Conservation (phyloP, 2,329 filamentous ascomycete species). For the Calonectria hawksworthii region DNA sequence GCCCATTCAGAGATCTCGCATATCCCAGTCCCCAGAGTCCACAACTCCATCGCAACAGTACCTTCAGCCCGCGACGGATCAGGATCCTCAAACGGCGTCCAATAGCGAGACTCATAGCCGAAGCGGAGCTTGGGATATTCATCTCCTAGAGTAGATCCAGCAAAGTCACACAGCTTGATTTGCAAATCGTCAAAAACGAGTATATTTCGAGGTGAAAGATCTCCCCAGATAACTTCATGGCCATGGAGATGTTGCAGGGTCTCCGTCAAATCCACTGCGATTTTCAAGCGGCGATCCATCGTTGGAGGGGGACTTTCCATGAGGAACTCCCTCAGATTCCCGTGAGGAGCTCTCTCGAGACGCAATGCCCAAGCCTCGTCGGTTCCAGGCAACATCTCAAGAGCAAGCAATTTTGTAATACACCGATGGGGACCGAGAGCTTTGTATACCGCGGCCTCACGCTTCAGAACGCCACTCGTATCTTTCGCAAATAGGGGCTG, state of each 20-base stretch:
- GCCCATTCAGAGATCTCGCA: background rate
- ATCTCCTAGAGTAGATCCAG: background rate
- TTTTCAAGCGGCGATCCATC: background rate
- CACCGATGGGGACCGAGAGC: background rate
- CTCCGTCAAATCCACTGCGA: background rate
- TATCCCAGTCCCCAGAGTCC: background rate
- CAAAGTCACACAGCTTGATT: conserved; percentile 1
- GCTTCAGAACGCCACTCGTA: background rate
- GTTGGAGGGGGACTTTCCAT: background rate
- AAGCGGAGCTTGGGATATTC: background rate
- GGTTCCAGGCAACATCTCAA: background rate
- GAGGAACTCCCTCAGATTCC: background rate
- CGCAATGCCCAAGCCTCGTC: background rate
- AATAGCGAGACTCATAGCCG: background rate
- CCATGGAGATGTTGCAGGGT: background rate
- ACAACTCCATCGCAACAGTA: background rate
- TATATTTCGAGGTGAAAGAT: background rate
- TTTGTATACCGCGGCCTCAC: background rate
- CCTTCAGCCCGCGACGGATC: background rate
- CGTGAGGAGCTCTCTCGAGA: background rate
- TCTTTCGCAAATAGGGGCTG: background rate
- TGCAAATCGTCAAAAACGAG: background rate
- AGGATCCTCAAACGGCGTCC: background rate
- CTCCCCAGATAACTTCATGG: background rate
- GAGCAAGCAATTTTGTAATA: background rate